phyloP scores from a whole-genome alignment of 495 filamentous ascomycete genomes.

The Hypoxylon cercidicola region DNA sequence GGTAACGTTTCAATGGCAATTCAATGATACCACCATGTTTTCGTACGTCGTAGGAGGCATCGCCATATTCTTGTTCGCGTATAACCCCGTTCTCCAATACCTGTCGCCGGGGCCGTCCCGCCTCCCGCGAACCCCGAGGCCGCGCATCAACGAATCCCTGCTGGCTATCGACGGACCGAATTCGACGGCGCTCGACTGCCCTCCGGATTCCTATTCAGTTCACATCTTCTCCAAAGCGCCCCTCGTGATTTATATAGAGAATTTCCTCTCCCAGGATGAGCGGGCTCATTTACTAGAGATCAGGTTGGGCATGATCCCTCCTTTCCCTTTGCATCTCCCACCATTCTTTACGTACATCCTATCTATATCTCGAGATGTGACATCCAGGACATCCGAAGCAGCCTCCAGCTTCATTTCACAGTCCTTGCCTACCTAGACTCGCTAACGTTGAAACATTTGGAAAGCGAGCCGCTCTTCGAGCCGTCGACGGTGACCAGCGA shows the following conservation, averaged over 20 bases:
- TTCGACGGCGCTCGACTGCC: conserved; percentile 44
- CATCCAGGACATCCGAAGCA: not conserved
- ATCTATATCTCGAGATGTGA: not conserved
- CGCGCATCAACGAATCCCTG: conserved; percentile 54
- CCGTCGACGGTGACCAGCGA: conserved; percentile 57
- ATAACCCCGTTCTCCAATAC: conserved; percentile 40
- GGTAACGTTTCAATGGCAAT: not conserved
- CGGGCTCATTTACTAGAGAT: conserved; percentile 55
- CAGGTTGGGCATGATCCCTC: conserved; percentile 41
- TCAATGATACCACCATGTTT: conserved; percentile 39
- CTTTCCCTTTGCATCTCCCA: not conserved
- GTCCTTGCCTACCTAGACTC: no score
- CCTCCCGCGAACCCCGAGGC: conserved; percentile 50
- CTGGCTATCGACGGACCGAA: conserved; percentile 52
- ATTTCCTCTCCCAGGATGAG: conserved; percentile 51
- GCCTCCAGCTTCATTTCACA: no score
- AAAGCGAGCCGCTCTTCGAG: conserved; percentile 53
- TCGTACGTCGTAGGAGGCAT: conserved; percentile 44
- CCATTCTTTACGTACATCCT: not conserved
- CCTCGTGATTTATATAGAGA: conserved; percentile 58
- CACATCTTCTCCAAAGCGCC: conserved; percentile 56
- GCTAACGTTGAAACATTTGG: not conserved
- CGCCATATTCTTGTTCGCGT: conserved; percentile 39
- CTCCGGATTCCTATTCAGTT: conserved; percentile 48
- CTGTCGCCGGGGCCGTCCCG: conserved; percentile 33